Evolutionary conservation across 73 alveolate species (phyloP).

Genomic region (Blepharisma stoltei): DNA sequence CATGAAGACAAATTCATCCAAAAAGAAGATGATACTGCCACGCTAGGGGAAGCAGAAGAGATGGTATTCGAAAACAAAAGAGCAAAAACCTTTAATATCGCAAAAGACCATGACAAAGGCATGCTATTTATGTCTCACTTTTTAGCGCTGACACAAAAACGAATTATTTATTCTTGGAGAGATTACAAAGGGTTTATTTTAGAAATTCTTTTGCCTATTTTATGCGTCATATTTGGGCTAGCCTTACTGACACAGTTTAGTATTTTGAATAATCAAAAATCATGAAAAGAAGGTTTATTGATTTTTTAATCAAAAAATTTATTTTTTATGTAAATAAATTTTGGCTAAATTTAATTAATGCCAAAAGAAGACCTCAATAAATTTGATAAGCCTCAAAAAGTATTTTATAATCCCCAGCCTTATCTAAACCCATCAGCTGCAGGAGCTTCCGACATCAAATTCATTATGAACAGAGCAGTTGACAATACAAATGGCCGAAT

Average conservation of each 20-base stretch:
- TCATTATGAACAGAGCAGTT: background rate
- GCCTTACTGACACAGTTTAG: constrained; percentile 32
- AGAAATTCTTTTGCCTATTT: constrained; percentile 11
- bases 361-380: too few species aligned
- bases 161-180: constrained; percentile 64
- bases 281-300: too few species aligned
- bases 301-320: too few species aligned
- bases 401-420: too few species aligned
- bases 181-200: constrained; percentile 31
- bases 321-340: too few species aligned
- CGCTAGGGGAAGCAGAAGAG: background rate
- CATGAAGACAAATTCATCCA: background rate
- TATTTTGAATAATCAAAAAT: constrained; percentile 40
- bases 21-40: background rate
- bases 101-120: background rate
- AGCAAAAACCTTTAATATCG: background rate
- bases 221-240: constrained; percentile 26
- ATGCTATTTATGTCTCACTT: constrained; percentile 42
- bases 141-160: constrained; percentile 65
- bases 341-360: too few species aligned
- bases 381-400: too few species aligned
- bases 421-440: too few species aligned
- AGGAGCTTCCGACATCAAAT: too few species aligned
- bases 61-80: background rate
- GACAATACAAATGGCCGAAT: background rate